Evolutionary conservation across 179 eudicot genomes (phyloP).

Genomic region (Nepenthes alata): DNA sequence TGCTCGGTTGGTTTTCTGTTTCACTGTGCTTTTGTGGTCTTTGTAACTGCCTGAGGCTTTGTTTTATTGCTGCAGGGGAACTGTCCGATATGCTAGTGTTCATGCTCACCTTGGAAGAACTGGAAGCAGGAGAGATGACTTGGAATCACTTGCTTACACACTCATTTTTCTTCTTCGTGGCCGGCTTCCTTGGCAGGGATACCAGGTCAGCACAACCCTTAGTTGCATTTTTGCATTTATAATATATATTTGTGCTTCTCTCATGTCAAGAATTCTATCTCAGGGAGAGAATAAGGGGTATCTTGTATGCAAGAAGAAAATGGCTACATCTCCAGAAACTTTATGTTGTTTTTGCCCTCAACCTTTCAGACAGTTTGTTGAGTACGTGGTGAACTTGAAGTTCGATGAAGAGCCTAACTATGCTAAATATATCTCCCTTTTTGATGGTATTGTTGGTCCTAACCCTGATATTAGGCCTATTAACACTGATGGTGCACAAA

Average conservation of each 20-base stretch:
- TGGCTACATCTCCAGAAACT: conserved; percentile 6
- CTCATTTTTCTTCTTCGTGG: conserved; percentile 76
- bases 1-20: neutral
- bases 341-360: conserved; percentile 8
- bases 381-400: conserved; percentile 10
- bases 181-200: conserved; percentile 90
- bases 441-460: conserved; percentile 9
- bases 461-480: conserved; percentile 8
- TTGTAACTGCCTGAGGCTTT: neutral
- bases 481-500: conserved; percentile 10
- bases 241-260: neutral
- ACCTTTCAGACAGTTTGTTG: conserved; percentile 6
- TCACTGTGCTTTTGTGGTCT: neutral
- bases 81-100: conserved; percentile 83
- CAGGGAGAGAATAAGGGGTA: conserved; percentile 10
- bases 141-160: conserved; percentile 83
- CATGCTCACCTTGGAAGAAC: conserved; percentile 95
- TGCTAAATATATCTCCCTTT: conserved; percentile 8
- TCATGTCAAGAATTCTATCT: neutral
- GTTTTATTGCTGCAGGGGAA: conserved; percentile 37
- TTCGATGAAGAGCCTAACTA: conserved; percentile 11
- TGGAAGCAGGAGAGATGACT: conserved; percentile 78
- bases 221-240: neutral
- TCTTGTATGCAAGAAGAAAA: conserved; percentile 9
- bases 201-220: conserved; percentile 35